Conservation (phyloP, 2,329 filamentous ascomycete species). For the Colletotrichum magnum region DNA sequence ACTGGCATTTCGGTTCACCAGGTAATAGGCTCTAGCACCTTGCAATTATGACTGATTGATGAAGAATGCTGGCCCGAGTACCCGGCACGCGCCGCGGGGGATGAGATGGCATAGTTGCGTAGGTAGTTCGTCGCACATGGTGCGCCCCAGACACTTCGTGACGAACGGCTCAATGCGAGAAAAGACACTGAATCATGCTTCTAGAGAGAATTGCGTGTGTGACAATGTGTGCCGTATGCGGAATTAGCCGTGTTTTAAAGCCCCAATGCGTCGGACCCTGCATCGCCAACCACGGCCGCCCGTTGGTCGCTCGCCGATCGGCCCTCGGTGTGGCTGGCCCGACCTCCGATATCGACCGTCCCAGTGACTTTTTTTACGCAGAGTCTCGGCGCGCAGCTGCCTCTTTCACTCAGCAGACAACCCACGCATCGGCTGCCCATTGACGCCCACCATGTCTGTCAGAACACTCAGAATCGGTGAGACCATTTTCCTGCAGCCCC, state of each 20-base stretch:
- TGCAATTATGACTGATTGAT: background rate
- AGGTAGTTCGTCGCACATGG: too few relatives aligned
- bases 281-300: slow-evolving; percentile 12
- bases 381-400: slow-evolving; percentile 3
- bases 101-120: background rate
- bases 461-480: slow-evolving; percentile 60
- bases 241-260: slow-evolving; percentile 21
- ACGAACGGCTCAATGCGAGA: background rate
- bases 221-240: background rate
- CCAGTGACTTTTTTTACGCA: slow-evolving; percentile 27
- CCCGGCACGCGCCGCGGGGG: slow-evolving; percentile 1
- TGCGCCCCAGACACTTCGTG: too few relatives aligned
- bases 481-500: background rate
- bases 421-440: slow-evolving; percentile 29
- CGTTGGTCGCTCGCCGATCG: slow-evolving; percentile 37
- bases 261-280: slow-evolving; percentile 19
- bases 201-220: background rate
- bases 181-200: too few relatives aligned
- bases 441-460: slow-evolving; percentile 53
- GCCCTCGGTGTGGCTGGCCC: slow-evolving; percentile 37
- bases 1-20: background rate
- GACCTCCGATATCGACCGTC: slow-evolving; percentile 40
- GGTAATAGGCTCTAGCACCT: background rate
- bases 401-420: slow-evolving; percentile 17
- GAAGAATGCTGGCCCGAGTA: slow-evolving; percentile 14